Evolutionary conservation across 208 protist genomes (phyloP), one percentile per base, ranked within the genome.

Genomic region (Leishmania mexicana): DNA sequence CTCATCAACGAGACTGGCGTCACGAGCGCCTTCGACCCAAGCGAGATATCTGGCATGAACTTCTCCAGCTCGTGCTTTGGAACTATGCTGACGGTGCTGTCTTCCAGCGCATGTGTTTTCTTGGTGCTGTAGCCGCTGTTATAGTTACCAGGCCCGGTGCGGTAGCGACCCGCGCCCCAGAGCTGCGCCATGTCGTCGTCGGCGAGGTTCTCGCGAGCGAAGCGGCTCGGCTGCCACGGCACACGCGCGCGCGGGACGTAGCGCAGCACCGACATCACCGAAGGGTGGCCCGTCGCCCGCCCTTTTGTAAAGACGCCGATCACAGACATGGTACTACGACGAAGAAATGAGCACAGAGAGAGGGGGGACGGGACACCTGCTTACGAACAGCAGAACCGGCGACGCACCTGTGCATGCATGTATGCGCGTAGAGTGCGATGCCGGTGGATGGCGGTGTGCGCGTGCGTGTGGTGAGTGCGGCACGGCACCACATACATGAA

Each of bases 51-150:
- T 28, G 95, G 95, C 95, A 98, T 98, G 81, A 95, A 98, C 85
- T 93, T 94, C 76, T 96, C 92, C 67, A 98, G 87, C 84, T 98
- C 94, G 60, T 94, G 90, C 88, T 96, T 96, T n/a, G 95, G 94
- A 47, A 97, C 97, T 2, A 98, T 95, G 38, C 57, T 80, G 40
- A 96, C 65, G 7, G 84, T 94, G 83, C 92, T 83, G 80, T 98
- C 95, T 77, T 98, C 94, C 62, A 96, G 71, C 53, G 90, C 87
- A 75, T 96, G 88, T 53, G 94, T 95, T 80, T 94, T 93, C 62
- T 93, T 92, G 3, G 94, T 96, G 89, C 86, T 90, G 89, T 97
- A 98, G 74, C 95, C 95, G 89, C 94, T 97, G 89, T 98, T 97
- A 86, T 90, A 96, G 85, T 95, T 95, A 58, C 89, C 94, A 0